Evolutionary conservation across 441 rosid species (phyloP), one percentile per base, ranked within the genome.

Genomic region (Daphne laureola): DNA sequence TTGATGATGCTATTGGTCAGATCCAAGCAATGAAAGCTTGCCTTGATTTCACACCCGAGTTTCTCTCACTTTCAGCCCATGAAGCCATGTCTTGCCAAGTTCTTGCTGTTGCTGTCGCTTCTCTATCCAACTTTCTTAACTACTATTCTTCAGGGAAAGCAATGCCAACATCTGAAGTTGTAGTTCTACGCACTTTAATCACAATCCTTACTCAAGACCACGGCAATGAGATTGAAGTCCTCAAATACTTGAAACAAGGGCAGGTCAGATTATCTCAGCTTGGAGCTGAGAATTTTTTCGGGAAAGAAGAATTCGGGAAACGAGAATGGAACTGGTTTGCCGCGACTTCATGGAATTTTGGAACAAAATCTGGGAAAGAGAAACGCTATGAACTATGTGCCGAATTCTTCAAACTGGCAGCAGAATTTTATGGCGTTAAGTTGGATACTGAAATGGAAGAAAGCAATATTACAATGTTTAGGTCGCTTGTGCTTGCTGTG

Each of bases 11-110:
- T 48, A 71, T 78, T n/a, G 62, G 64, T 65, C 98, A 92, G 79
- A 78, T 92, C 54, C 82, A 78, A 57, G 80, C 78, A 48, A 84
- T 92, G 85, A 72, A 71, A 41, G 57, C 72, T 51, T 84, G 88
- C 76, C 82, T 80, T 42, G 96, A 86, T 66, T 92, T 86, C 70
- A 73, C 87, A 64, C 84, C 96, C 36, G 92, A 89, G 57, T 89
- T 78, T 67, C 77, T 92, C 45, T 78, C 78, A 62, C 94, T 92
- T 41, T 63, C 97, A 62, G 96, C 97, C 1, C 98, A 92, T 70
- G 98, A 92, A 80, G 97, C 98, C 70, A 70, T 92, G 49, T 91
- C 97, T 73, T 92, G 84, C 51, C 83, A 58, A 49, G 84, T 84
- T 48, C 85, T 81, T 73, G 68, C 79, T 14, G 80, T 86, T 62